Percentiles rank a stretch among this genome's conserved stretches.
Evolutionary conservation across 1,284 basidiomycete species (phyloP).

Genomic region (Malassezia furfur): DNA sequence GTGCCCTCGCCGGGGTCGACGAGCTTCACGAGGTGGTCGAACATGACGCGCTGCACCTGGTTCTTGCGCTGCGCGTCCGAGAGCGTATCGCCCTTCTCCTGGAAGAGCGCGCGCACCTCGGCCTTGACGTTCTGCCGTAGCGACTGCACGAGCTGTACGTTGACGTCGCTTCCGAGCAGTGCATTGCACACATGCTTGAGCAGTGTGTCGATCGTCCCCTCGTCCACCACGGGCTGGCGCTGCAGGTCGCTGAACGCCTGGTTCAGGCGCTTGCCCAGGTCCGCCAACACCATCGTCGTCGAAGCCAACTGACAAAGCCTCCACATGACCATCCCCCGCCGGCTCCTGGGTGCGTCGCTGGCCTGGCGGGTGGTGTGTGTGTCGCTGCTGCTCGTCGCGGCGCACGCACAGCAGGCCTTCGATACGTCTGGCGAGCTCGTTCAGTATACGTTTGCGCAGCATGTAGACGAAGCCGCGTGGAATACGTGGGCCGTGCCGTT

Average conservation of each 20-base stretch:
- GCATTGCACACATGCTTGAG: constrained; percentile 92
- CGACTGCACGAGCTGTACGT: constrained; percentile 85
- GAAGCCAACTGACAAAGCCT: background rate
- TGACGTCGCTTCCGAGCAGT: constrained; percentile 91
- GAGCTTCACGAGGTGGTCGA: constrained; percentile 86
- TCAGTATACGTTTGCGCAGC: constrained; percentile 16
- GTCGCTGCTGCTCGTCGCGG: constrained; percentile 16
- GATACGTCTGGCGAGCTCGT: constrained; percentile 33
- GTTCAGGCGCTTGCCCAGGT: constrained; percentile 87
- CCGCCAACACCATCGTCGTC: constrained; percentile 76
- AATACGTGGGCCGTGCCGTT: constrained; percentile 25
- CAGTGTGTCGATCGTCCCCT: constrained; percentile 56
- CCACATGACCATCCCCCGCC: background rate
- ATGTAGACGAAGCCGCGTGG: background rate
- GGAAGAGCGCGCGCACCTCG: constrained; percentile 58
- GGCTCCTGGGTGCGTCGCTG: constrained; percentile 2
- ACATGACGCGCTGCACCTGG: constrained; percentile 57
- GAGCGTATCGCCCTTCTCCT: constrained; percentile 31
- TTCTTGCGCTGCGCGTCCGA: constrained; percentile 38
- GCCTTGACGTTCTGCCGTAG: constrained; percentile 67
- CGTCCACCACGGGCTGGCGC: constrained; percentile 64
- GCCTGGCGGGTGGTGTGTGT: constrained; percentile 16
- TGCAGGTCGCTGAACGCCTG: constrained; percentile 83
- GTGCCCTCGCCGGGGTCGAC: constrained; percentile 60
- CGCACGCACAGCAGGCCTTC: constrained; percentile 25